phyloP scores from a whole-genome alignment of 2,329 filamentous ascomycete genomes.

The Stagonosporopsis vannaccii region DNA sequence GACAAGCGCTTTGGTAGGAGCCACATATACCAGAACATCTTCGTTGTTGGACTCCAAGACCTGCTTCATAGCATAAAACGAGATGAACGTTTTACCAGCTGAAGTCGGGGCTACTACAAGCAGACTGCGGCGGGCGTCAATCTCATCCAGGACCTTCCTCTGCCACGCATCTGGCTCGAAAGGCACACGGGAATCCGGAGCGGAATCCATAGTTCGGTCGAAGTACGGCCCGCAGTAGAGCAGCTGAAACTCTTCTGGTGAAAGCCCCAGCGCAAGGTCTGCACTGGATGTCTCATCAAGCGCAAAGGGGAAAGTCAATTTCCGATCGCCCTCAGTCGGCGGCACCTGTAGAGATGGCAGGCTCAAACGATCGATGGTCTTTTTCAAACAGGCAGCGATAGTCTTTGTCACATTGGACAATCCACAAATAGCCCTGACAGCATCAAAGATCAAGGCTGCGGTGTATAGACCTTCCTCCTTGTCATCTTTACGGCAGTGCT shows the following conservation, averaged over 20 bases:
- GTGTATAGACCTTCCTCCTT: conserved; percentile 42
- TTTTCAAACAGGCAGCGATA: conserved; percentile 41
- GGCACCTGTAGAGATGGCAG: conserved; percentile 49
- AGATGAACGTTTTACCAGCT: conserved; percentile 84
- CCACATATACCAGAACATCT: conserved; percentile 77
- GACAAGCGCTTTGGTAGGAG: conserved; percentile 81
- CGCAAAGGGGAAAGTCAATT: conserved; percentile 54
- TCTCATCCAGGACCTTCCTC: conserved; percentile 73
- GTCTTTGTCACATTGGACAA: conserved; percentile 40
- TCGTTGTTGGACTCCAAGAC: conserved; percentile 72
- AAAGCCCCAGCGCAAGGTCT: conserved; percentile 47
- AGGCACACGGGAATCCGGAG: conserved; percentile 70
- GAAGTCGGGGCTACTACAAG: conserved; percentile 81
- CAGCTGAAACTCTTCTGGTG: conserved; percentile 69
- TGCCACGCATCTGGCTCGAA: conserved; percentile 83
- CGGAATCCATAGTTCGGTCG: conserved; percentile 75
- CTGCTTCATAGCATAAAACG: conserved; percentile 84
- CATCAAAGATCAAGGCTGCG: conserved; percentile 45
- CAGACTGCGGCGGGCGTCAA: conserved; percentile 73
- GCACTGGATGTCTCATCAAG: conserved; percentile 29
- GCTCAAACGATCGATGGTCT: conserved; percentile 49
- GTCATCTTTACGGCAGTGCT: conserved; percentile 36
- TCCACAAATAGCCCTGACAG: conserved; percentile 37
- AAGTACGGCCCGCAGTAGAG: conserved; percentile 75
- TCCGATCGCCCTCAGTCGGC: conserved; percentile 44